Evolutionary conservation across 257 asterid species (phyloP).

Genomic region (Verbascum thapsus): DNA sequence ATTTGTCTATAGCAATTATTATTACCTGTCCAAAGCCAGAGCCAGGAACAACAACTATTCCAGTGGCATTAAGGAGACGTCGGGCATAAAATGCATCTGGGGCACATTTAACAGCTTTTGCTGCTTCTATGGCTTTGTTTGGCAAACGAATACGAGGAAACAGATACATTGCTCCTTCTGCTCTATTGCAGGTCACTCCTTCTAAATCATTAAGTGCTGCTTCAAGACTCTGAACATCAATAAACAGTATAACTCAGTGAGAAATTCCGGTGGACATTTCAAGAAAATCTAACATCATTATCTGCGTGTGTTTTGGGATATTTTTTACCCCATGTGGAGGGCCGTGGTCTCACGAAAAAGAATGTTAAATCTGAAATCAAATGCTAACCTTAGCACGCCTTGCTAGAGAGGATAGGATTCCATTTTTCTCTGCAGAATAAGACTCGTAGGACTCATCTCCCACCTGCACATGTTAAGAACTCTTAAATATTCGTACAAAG

Average conservation of each 20-base stretch:
- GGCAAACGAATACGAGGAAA: constrained; percentile 81
- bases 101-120: constrained; percentile 64
- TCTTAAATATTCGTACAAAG: constrained; percentile 8
- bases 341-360: no score
- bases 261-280: no score
- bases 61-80: constrained; percentile 83
- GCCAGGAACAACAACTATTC: constrained; percentile 95
- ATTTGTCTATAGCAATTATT: no score
- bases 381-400: constrained; percentile 91
- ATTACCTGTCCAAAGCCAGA: constrained; percentile 97
- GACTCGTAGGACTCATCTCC: constrained; percentile 96
- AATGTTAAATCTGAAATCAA: no score
- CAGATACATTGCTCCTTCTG: constrained; percentile 98
- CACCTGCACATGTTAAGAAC: constrained; percentile 54
- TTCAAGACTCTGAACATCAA: constrained; percentile 66
- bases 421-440: constrained; percentile 76
- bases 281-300: no score
- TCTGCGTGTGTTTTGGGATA: no score
- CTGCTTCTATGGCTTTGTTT: constrained; percentile 80
- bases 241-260: constrained; percentile 2
- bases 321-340: no score
- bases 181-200: constrained; percentile 92
- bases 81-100: constrained; percentile 80
- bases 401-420: constrained; percentile 75
- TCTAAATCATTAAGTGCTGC: constrained; percentile 82